These are phyloP conservation scores for Candida michaelii DNA, from an alignment of 805 yeast species.

Conservation along the genomic window DNA sequence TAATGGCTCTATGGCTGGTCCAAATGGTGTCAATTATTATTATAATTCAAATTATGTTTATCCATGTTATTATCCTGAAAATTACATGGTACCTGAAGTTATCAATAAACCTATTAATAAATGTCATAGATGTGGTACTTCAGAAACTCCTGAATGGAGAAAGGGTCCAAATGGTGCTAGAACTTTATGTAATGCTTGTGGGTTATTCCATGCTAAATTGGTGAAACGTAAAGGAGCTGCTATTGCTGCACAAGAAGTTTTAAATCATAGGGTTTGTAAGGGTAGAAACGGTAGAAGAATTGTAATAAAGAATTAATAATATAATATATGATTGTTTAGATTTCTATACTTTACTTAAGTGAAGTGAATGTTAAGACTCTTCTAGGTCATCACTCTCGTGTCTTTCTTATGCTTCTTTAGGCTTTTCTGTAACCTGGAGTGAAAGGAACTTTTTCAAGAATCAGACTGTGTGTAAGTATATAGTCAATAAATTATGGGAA, in stretches of 20 bases:
- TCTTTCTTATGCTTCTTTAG: too few relatives aligned
- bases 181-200: constrained; percentile 46
- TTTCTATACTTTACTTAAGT: too few relatives aligned
- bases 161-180: constrained; percentile 46
- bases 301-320: constrained; percentile 24
- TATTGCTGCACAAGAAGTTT: constrained; percentile 48
- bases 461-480: too few relatives aligned
- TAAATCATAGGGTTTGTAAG: constrained; percentile 42
- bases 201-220: constrained; percentile 43
- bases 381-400: too few relatives aligned
- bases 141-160: constrained; percentile 48
- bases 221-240: constrained; percentile 57
- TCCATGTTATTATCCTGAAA: constrained; percentile 11
- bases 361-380: too few relatives aligned
- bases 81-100: constrained; percentile 29
- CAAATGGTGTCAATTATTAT: not conserved
- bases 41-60: constrained; percentile 1
- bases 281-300: constrained; percentile 46
- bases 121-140: constrained; percentile 47
- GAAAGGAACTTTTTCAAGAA: too few relatives aligned
- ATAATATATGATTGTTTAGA: constrained; percentile 11
- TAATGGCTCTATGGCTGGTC: not conserved
- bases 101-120: constrained; percentile 33
- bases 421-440: too few relatives aligned
- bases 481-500: too few relatives aligned